These are phyloP conservation scores for Sporothrix pseudoabietina DNA, from an alignment of 2,329 filamentous ascomycete species.

Conservation along the genomic window DNA sequence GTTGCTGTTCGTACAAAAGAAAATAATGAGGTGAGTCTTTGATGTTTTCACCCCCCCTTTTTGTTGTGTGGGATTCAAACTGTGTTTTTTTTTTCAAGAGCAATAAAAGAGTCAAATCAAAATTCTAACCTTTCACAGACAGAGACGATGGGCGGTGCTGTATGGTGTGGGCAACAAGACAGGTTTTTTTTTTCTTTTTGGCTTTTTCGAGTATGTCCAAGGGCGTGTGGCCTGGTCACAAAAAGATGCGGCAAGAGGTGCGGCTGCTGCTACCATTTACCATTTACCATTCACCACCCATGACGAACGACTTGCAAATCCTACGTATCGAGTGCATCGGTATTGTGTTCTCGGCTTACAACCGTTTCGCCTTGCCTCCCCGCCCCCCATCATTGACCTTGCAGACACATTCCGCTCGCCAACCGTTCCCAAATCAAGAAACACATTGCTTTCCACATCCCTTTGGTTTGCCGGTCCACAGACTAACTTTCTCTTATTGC, in stretches of 20 bases:
- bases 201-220: constrained; percentile 5
- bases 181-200: not conserved
- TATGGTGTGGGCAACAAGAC: not conserved
- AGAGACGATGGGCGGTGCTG: not conserved
- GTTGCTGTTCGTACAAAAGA: not conserved
- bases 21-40: not conserved
- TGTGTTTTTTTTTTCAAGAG: not conserved
- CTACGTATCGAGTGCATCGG: not conserved
- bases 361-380: constrained; percentile 2
- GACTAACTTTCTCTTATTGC: not conserved
- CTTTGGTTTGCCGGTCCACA: not conserved
- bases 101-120: not conserved
- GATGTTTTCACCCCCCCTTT: not conserved
- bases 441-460: not conserved
- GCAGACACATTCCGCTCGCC: not conserved
- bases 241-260: not conserved
- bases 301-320: not conserved
- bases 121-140: not conserved
- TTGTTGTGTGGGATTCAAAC: not conserved
- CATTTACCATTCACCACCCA: not conserved
- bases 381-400: not conserved
- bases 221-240: not conserved
- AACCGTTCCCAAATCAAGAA: not conserved
- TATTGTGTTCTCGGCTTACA: not conserved
- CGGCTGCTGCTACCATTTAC: not conserved